A percentile compares a stretch with the other conserved stretches of the same genome.
Evolutionary conservation across 495 filamentous ascomycete species (phyloP).

Genomic region (Aspergillus sclerotiicarbonarius): DNA sequence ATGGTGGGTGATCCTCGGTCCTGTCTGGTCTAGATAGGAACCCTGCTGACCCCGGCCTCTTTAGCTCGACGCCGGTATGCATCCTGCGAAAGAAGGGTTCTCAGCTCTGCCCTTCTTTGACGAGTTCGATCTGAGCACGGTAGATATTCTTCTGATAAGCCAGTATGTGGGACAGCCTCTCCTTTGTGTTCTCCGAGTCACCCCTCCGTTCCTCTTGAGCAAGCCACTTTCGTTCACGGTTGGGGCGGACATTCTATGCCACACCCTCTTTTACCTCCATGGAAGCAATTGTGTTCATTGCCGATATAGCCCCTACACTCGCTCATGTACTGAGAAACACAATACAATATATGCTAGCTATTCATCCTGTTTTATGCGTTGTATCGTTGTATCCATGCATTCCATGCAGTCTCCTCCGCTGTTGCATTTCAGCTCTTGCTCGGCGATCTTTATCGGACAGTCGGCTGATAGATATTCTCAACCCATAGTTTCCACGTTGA

Average conservation of each 20-base stretch:
- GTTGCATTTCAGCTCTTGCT: not conserved
- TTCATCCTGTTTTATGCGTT: slow-evolving; percentile 20
- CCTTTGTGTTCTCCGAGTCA: slow-evolving; percentile 13
- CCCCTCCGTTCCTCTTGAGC: not conserved
- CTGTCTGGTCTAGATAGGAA: not conserved
- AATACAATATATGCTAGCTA: slow-evolving; percentile 29
- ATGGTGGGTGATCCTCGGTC: slow-evolving; percentile 68
- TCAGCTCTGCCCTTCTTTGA: slow-evolving; percentile 95
- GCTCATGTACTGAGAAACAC: slow-evolving; percentile 34
- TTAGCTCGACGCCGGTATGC: slow-evolving; percentile 93
- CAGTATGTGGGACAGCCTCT: slow-evolving; percentile 66
- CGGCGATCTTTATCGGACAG: slow-evolving; percentile 5
- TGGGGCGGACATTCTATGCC: slow-evolving; percentile 4
- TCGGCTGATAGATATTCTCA: slow-evolving; percentile 25
- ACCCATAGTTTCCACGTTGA: slow-evolving; percentile 86
- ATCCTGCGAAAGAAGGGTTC: slow-evolving; percentile 94
- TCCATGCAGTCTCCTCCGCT: not conserved
- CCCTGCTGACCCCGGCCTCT: slow-evolving; percentile 18
- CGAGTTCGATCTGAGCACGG: slow-evolving; percentile 95
- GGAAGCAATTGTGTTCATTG: slow-evolving; percentile 8
- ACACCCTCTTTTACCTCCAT: slow-evolving; percentile 1
- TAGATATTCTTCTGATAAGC: slow-evolving; percentile 95
- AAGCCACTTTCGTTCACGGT: slow-evolving; percentile 5
- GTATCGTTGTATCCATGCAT: slow-evolving; percentile 22
- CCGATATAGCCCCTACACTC: slow-evolving; percentile 12